These are phyloP conservation scores for Trichosporon sp. DNA, from an alignment of 1,284 basidiomycete genomes.

Conservation along the genomic window DNA sequence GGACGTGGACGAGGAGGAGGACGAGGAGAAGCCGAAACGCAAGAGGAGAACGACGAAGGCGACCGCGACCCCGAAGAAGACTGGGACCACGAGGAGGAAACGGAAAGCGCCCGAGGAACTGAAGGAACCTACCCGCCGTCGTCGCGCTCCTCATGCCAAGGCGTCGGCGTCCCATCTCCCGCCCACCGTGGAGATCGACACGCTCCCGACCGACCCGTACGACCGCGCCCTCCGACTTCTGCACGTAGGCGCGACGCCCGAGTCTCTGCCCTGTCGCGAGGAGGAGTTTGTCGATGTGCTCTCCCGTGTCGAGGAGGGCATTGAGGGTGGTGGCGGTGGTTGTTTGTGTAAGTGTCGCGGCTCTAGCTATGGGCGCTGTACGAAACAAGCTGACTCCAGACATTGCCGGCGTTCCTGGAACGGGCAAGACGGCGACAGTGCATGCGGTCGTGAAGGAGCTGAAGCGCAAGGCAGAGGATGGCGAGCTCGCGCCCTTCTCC, in stretches of 20 bases:
- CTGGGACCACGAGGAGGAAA: slow-evolving; percentile 24
- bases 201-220: slow-evolving; percentile 73
- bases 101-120: slow-evolving; percentile 23
- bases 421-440: slow-evolving; percentile 97
- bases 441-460: slow-evolving; percentile 87
- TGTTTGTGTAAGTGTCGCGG: slow-evolving; percentile 77
- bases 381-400: slow-evolving; percentile 60
- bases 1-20: slow-evolving; percentile 25
- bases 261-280: slow-evolving; percentile 85
- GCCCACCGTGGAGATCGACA: slow-evolving; percentile 40
- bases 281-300: slow-evolving; percentile 81
- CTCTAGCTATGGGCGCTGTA: neutral
- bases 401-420: slow-evolving; percentile 96
- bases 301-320: slow-evolving; percentile 75
- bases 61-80: slow-evolving; percentile 21
- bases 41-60: slow-evolving; percentile 16
- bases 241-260: slow-evolving; percentile 91
- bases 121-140: slow-evolving; percentile 23
- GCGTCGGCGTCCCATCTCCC: slow-evolving; percentile 44
- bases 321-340: slow-evolving; percentile 90
- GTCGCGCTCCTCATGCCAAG: slow-evolving; percentile 43
- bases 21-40: slow-evolving; percentile 24
- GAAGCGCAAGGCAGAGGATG: slow-evolving; percentile 78
- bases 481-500: slow-evolving; percentile 86
- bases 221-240: slow-evolving; percentile 81